A percentile compares a stretch with the other conserved stretches of the same genome.
Evolutionary conservation across 768 basidiomycete genomes (phyloP).

Genomic region (Clitopilus passeckerianus): DNA sequence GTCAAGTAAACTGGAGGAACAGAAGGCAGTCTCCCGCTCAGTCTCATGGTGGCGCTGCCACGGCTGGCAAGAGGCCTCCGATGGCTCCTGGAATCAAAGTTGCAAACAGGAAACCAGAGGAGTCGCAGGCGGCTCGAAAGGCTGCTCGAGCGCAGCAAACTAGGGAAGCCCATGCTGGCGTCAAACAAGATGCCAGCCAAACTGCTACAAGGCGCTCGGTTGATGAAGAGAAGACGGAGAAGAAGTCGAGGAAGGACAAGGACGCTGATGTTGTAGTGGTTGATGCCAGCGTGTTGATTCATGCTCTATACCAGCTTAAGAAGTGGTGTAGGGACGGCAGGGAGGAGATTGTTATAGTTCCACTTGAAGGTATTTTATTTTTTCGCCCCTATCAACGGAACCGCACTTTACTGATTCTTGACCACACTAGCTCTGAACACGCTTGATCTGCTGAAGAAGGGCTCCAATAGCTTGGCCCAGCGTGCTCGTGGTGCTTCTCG

Average conservation of each 20-base stretch:
- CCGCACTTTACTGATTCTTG: neutral
- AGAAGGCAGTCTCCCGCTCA: conserved; percentile 20
- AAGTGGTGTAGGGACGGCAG: conserved; percentile 77
- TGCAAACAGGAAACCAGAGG: conserved; percentile 23
- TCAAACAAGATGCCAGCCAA: neutral
- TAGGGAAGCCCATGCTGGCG: neutral
- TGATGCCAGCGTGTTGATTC: conserved; percentile 78
- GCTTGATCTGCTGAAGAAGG: conserved; percentile 90
- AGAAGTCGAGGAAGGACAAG: conserved; percentile 27
- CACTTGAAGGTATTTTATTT: conserved; percentile 72
- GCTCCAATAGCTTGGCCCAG: conserved; percentile 70
- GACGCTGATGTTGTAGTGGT: conserved; percentile 75
- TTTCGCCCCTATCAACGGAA: neutral
- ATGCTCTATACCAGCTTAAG: conserved; percentile 75
- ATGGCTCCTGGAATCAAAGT: conserved; percentile 26
- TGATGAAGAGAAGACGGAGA: conserved; percentile 21
- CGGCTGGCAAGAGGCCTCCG: conserved; percentile 24
- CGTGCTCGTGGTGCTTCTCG: conserved; percentile 85
- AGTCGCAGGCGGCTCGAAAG: conserved; percentile 14
- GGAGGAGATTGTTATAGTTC: conserved; percentile 75
- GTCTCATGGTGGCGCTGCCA: conserved; percentile 9
- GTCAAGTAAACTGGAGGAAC: conserved; percentile 61
- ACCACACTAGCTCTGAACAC: conserved; percentile 71
- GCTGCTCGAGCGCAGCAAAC: neutral
- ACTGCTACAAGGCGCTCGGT: conserved; percentile 15